Evolutionary conservation across 768 basidiomycete species (phyloP).

Genomic region (Podaxis pistillaris): DNA sequence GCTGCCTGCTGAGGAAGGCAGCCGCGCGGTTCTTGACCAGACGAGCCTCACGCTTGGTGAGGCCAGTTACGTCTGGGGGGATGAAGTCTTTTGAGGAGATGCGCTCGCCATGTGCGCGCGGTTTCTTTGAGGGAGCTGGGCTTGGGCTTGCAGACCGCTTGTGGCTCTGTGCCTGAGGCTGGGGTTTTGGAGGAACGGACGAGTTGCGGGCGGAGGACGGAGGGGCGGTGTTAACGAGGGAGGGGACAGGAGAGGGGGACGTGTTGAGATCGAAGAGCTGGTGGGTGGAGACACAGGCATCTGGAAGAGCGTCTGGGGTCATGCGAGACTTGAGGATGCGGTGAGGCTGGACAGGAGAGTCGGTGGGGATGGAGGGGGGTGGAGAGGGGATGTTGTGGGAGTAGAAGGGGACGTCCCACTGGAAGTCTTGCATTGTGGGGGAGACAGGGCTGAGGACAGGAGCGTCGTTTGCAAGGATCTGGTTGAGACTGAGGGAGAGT

Average conservation of each 20-base stretch:
- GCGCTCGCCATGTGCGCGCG: conserved; percentile 47
- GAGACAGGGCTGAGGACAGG: conserved; percentile 54
- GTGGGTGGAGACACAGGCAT: conserved; percentile 62
- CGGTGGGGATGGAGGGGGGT: conserved; percentile 45
- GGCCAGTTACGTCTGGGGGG: conserved; percentile 84
- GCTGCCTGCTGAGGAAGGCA: conserved; percentile 86
- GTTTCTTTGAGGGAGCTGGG: conserved; percentile 33
- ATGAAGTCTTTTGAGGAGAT: conserved; percentile 78
- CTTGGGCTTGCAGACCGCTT: conserved; percentile 49
- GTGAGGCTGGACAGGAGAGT: conserved; percentile 43
- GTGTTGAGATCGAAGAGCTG: conserved; percentile 68
- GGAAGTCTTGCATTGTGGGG: conserved; percentile 29
- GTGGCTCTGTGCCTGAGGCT: conserved; percentile 27
- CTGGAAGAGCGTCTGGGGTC: conserved; percentile 40
- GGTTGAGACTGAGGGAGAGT: conserved; percentile 39
- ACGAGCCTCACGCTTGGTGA: conserved; percentile 88
- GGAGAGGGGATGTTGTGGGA: conserved; percentile 44
- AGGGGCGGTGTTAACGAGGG: conserved; percentile 16
- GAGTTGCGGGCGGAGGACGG: conserved; percentile 10
- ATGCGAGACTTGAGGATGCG: conserved; percentile 52
- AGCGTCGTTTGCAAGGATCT: conserved; percentile 57
- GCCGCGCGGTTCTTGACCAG: conserved; percentile 92
- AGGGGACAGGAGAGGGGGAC: conserved; percentile 29
- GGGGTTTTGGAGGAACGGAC: conserved; percentile 16
- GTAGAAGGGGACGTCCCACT: conserved; percentile 48